Conservation (phyloP, 495 filamentous ascomycete genomes). For the Darksidea phi region DNA sequence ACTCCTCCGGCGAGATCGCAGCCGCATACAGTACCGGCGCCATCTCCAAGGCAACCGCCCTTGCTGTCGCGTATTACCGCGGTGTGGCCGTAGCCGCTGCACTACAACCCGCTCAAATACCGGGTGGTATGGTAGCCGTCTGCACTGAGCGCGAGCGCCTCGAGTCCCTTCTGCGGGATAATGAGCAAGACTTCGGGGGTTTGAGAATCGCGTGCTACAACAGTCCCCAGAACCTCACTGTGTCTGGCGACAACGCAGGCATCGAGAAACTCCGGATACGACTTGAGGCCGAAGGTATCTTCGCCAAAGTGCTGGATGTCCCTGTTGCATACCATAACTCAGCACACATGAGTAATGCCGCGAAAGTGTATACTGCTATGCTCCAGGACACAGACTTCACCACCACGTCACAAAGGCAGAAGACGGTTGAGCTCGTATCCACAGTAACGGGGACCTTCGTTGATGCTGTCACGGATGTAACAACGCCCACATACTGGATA, state of each 20-base stretch:
- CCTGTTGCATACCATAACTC: conserved; percentile 45
- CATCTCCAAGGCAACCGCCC: conserved; percentile 1
- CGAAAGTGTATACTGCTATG: not conserved
- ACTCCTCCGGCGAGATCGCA: conserved; percentile 30
- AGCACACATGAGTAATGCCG: conserved; percentile 38
- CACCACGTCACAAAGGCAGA: too few species aligned
- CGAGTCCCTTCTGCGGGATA: not conserved
- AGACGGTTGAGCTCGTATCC: not conserved
- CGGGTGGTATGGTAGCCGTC: conserved; percentile 19
- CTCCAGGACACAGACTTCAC: too few species aligned
- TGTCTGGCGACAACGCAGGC: not conserved
- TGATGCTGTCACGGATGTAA: too few species aligned
- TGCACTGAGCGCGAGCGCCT: not conserved
- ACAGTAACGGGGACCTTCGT: conserved; percentile 2
- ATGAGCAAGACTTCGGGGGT: not conserved
- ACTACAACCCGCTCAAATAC: not conserved
- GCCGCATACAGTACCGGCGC: conserved; percentile 19
- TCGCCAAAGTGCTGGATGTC: conserved; percentile 37
- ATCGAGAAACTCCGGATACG: conserved; percentile 4
- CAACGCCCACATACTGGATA: not conserved
- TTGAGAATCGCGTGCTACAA: conserved; percentile 12
- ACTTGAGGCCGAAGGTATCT: conserved; percentile 16
- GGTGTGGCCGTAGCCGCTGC: not conserved
- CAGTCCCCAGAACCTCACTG: conserved; percentile 13
- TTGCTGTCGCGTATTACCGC: conserved; percentile 5